phyloP scores from a whole-genome alignment of 192 early-diverging fungal genomes.

The Coemansia sp. region DNA sequence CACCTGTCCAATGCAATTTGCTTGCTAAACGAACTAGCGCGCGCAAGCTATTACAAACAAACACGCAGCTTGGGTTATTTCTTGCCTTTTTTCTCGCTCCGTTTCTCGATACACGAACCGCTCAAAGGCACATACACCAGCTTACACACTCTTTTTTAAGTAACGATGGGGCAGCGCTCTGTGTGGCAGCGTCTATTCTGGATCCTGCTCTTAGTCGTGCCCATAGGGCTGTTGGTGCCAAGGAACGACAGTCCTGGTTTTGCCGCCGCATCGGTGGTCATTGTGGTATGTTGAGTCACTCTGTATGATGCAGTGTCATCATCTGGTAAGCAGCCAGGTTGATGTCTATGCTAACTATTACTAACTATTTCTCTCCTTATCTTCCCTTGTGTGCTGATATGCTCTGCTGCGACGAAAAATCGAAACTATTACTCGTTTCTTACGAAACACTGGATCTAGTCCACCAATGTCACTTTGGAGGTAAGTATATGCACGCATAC shows the following conservation, averaged over 20 bases:
- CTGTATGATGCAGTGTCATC: background rate
- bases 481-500: constrained; percentile 22
- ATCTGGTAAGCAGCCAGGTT: background rate
- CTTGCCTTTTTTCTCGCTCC: background rate
- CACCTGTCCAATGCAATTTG: constrained; percentile 11
- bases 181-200: constrained; percentile 2
- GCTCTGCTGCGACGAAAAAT: background rate
- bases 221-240: constrained; percentile 17
- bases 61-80: background rate
- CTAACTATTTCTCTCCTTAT: background rate
- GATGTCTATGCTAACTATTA: background rate
- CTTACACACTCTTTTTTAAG: background rate
- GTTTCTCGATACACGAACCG: background rate
- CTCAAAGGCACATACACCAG: constrained; percentile 3
- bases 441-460: constrained; percentile 16
- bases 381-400: background rate
- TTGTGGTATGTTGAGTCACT: constrained; percentile 27
- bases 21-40: background rate
- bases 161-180: background rate
- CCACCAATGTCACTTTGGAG: constrained; percentile 51
- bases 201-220: constrained; percentile 25
- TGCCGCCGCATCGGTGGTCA: constrained; percentile 34
- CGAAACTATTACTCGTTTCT: background rate
- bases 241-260: constrained; percentile 12
- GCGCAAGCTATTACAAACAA: background rate